Evolutionary conservation across 805 yeast genomes (phyloP).

Genomic region (Nakazawaea pomicola): DNA sequence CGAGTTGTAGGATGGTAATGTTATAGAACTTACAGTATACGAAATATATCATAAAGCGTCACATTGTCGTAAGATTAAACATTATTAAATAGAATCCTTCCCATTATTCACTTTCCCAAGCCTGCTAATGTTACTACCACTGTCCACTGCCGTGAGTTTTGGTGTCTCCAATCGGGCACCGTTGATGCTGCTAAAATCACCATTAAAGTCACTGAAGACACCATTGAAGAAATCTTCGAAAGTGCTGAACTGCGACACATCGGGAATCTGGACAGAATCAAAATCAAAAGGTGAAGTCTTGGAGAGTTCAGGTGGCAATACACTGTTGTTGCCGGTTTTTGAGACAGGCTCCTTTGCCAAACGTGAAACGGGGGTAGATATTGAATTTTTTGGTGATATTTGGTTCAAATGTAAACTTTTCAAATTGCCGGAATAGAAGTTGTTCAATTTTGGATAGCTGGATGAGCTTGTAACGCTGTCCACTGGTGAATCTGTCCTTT

Average conservation of each 20-base stretch:
- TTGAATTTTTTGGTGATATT: conserved; percentile 3
- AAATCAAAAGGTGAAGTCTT: conserved; percentile 14
- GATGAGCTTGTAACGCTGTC: conserved; percentile 8
- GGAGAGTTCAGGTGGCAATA: background rate
- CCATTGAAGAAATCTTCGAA: conserved; percentile 57
- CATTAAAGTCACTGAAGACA: conserved; percentile 24
- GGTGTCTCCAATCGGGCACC: conserved; percentile 11
- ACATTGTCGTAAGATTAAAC: background rate
- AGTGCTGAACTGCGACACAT: conserved; percentile 42
- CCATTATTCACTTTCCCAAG: conserved; percentile 6
- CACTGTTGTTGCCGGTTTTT: background rate
- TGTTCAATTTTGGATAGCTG: conserved; percentile 4
- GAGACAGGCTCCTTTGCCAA: background rate
- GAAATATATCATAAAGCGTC: background rate
- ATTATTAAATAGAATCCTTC: background rate
- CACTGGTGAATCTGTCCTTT: conserved; percentile 4
- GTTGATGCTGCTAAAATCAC: conserved; percentile 9
- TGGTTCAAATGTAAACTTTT: conserved; percentile 6
- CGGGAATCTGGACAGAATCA: conserved; percentile 29
- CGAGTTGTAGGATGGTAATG: conserved; percentile 5
- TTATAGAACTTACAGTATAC: background rate
- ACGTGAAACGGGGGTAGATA: background rate
- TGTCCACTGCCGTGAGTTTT: conserved; percentile 5
- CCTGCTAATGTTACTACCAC: background rate
- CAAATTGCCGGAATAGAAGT: conserved; percentile 10